Base-by-base conservation (phyloP, 2,329 filamentous ascomycete genomes). In the Pseudogymnoascus sp. region DNA sequence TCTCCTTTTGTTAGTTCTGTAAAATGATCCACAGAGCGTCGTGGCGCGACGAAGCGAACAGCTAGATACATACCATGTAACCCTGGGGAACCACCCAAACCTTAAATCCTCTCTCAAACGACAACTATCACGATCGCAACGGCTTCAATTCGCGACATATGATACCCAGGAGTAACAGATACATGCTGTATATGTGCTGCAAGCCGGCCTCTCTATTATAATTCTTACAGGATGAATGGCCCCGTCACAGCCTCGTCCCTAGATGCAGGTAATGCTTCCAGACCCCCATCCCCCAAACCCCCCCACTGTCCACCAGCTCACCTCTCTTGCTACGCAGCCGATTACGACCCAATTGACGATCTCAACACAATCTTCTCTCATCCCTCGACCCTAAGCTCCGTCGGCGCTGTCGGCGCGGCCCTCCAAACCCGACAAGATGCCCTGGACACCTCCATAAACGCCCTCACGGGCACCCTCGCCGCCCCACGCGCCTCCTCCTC, bases 331-430 rank as follows among this genome's bases (percentile, higher is more conserved):
- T 60, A 53, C 22, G 14, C 68, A 89, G 87, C 83, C 75, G 88
- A 96, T 76, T 98, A 97, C 78, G 89, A 98, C 75, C 92, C 95
- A 62, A 89, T 98, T 74, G 84, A 91, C 70, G 92, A 99, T 77
- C 84, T 99, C 63, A 98, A 99, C 79, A 82, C 89, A 66, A 88
- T 99, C 71, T 99, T 99, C 80, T 88, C 91, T 60, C 91, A 96
- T 71, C 90, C 93, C 0, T 90, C 91, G 37, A 88, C 92, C 65
- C 86, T 98, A 65, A 84, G 87, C 41, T 90, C 91, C 62, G 87
- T 96, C 67, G 80, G 83, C 59, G 82, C 84, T 66, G 90, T 95
- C 60, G 90, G 89, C n/a, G 78, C 84, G 62, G 86, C 86, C 56
- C 85, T 99, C 62, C 83, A 84, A 69, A 79, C 78, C 65, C 90